Conservation (phyloP, 768 basidiomycete species). For the Suillus discolor region DNA sequence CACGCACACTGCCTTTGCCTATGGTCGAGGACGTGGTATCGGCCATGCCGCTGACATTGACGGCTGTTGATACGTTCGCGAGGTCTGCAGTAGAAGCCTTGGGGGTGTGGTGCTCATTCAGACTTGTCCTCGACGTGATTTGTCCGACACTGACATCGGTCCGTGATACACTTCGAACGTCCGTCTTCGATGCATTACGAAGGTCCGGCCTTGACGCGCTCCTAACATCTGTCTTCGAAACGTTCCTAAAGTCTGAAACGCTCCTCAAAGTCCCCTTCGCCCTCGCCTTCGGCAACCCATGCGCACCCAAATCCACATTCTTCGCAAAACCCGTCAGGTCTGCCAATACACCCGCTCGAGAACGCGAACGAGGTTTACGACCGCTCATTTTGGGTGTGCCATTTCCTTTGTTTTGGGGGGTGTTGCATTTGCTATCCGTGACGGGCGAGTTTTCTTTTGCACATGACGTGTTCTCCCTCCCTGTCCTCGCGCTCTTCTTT, state of each 20-base stretch:
- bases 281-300: slow-evolving; percentile 22
- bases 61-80: slow-evolving; percentile 14
- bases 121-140: slow-evolving; percentile 16
- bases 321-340: slow-evolving; percentile 42
- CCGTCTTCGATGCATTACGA: not conserved
- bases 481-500: not conserved
- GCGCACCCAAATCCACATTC: slow-evolving; percentile 33
- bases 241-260: slow-evolving; percentile 38
- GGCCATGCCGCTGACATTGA: slow-evolving; percentile 1
- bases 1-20: slow-evolving; percentile 42
- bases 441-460: slow-evolving; percentile 10
- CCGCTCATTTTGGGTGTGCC: slow-evolving; percentile 26
- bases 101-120: slow-evolving; percentile 17
- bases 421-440: slow-evolving; percentile 9
- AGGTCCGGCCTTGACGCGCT: slow-evolving; percentile 2
- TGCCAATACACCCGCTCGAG: slow-evolving; percentile 35
- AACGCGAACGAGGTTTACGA: slow-evolving; percentile 28
- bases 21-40: slow-evolving; percentile 12
- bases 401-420: slow-evolving; percentile 30
- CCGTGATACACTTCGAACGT: not conserved
- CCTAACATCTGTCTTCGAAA: slow-evolving; percentile 18
- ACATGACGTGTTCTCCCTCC: slow-evolving; percentile 11
- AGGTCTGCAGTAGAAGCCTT: slow-evolving; percentile 20
- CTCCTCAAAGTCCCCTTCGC: slow-evolving; percentile 36
- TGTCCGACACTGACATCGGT: not conserved